Conservation (phyloP, 176 grass and related monocot species). For the Musa acuminata region DNA sequence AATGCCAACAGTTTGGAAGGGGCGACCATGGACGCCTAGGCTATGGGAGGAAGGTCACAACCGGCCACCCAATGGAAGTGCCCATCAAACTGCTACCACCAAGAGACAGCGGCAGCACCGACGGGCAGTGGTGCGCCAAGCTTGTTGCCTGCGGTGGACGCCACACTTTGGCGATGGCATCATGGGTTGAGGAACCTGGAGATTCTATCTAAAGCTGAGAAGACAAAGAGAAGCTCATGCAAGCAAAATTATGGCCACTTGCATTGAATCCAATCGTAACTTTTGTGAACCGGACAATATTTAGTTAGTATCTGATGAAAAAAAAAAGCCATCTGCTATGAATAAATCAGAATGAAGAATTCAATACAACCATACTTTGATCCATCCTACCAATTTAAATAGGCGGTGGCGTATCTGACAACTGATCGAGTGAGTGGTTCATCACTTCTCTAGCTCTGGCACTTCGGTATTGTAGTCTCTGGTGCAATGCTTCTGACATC, state of each 20-base stretch:
- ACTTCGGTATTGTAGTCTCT: constrained; percentile 82
- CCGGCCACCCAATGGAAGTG: constrained; percentile 73
- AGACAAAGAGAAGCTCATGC: neutral
- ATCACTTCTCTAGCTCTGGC: constrained; percentile 55
- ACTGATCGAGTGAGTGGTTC: constrained; percentile 58
- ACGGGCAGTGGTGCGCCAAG: constrained; percentile 64
- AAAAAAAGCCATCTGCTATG: neutral
- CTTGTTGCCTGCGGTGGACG: constrained; percentile 86
- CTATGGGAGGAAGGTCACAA: constrained; percentile 69
- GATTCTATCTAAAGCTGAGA: neutral
- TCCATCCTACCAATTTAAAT: constrained; percentile 29
- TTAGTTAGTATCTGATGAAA: neutral
- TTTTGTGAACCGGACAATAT: no score
- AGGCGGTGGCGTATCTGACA: constrained; percentile 36
- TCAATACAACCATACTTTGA: neutral
- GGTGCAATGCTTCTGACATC: constrained; percentile 61
- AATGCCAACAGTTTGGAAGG: constrained; percentile 62
- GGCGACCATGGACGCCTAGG: constrained; percentile 93
- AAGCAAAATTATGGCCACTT: no score
- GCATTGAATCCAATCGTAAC: no score
- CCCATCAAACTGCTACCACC: constrained; percentile 50
- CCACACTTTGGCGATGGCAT: constrained; percentile 73
- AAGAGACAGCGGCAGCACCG: constrained; percentile 7
- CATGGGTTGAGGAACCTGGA: constrained; percentile 45
- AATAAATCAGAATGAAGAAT: neutral